Evolutionary conservation across 2,329 filamentous ascomycete species (phyloP).

Genomic region (Elsinoe perseae): DNA sequence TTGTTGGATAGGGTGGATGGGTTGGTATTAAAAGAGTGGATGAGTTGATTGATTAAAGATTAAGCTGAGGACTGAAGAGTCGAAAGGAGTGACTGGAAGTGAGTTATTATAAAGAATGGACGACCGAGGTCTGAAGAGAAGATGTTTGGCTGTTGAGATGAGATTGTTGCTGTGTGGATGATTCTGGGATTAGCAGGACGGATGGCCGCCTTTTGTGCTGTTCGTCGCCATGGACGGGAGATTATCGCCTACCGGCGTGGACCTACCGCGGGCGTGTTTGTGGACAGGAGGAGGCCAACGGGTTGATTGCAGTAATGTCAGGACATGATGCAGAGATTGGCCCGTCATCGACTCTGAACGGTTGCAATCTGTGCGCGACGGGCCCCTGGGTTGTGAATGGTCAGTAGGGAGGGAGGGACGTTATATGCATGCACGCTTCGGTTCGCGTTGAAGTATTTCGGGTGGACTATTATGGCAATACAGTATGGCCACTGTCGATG

Average conservation of each 20-base stretch:
- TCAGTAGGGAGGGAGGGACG: conserved; percentile 7
- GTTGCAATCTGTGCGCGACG: conserved; percentile 10
- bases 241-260: conserved; percentile 4
- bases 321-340: conserved; percentile 14
- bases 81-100: conserved; percentile 23
- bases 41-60: conserved; percentile 17
- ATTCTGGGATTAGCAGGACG: conserved; percentile 11
- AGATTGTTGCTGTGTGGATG: conserved; percentile 16
- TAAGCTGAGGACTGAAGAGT: conserved; percentile 19
- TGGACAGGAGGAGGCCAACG: conserved; percentile 16
- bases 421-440: not conserved
- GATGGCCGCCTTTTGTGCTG: conserved; percentile 14
- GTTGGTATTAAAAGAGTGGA: conserved; percentile 15
- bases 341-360: conserved; percentile 7
- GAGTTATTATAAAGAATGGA: conserved; percentile 24
- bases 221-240: conserved; percentile 16
- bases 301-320: conserved; percentile 17
- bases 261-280: conserved; percentile 11
- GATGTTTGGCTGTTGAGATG: conserved; percentile 16
- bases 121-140: conserved; percentile 26
- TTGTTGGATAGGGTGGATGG: not conserved
- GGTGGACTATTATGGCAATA: not conserved
- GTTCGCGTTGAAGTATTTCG: not conserved
- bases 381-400: conserved; percentile 6
- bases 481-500: not conserved